Percentiles rank a stretch among this genome's conserved stretches.
These are phyloP conservation scores for Trichothecium roseum DNA, from an alignment of 2,329 filamentous ascomycete genomes.

Conservation along the genomic window DNA sequence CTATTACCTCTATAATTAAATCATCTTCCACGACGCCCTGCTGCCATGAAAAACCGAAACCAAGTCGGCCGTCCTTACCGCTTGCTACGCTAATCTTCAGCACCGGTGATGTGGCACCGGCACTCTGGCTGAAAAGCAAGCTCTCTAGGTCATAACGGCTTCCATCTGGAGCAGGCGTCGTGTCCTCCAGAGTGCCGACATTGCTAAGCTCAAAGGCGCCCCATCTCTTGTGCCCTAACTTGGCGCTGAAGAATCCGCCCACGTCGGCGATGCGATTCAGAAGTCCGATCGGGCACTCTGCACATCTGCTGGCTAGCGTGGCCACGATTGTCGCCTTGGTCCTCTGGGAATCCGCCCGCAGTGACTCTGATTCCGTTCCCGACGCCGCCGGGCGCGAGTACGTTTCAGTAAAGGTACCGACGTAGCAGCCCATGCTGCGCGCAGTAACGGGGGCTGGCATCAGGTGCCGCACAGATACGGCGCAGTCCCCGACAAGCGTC, in stretches of 20 bases:
- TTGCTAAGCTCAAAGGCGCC: not conserved
- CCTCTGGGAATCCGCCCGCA: not conserved
- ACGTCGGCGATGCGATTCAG: not conserved
- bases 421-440: not conserved
- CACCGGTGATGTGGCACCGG: not conserved
- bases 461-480: not conserved
- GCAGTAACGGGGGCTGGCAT: not conserved
- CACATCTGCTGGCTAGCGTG: not conserved
- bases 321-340: not conserved
- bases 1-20: no score
- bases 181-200: not conserved
- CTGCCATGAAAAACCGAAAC: not conserved
- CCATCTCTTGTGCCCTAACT: not conserved
- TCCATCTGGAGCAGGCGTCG: no score
- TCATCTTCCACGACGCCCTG: not conserved
- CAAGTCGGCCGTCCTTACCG: not conserved
- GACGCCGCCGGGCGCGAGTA: not conserved
- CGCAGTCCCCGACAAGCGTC: not conserved
- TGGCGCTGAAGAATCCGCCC: not conserved
- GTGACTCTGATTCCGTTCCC: no score
- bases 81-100: not conserved
- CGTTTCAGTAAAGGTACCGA: not conserved
- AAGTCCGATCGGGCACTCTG: not conserved
- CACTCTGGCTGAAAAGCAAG: not conserved
- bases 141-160: not conserved